A percentile compares a stretch with the other conserved stretches of the same genome.
Conservation (phyloP, 306 rosid genomes). For the Acacia acuminata region DNA sequence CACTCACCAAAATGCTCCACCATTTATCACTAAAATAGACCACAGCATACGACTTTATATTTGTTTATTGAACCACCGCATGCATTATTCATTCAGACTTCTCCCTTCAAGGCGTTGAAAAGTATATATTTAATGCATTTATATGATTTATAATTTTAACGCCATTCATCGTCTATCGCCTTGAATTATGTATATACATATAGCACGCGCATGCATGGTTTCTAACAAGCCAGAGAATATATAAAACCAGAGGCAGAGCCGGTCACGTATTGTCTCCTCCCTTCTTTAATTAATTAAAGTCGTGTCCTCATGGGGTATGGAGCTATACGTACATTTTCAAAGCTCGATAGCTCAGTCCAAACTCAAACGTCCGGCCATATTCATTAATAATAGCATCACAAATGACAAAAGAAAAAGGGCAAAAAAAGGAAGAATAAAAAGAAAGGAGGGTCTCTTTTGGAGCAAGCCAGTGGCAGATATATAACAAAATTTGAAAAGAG, state of each 20-base stretch:
- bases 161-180: neutral
- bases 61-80: neutral
- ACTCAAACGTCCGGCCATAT: neutral
- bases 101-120: neutral
- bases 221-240: neutral
- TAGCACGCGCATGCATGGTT: neutral
- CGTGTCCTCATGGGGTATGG: neutral
- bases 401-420: neutral
- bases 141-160: neutral
- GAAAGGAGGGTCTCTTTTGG: neutral
- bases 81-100: neutral
- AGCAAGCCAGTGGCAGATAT: neutral
- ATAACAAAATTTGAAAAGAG: slow-evolving; percentile 15
- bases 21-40: slow-evolving; percentile 29
- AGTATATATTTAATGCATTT: neutral
- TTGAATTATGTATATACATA: neutral
- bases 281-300: neutral
- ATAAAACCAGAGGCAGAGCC: too few species aligned
- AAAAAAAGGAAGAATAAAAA: neutral
- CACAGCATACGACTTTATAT: slow-evolving; percentile 6
- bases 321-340: neutral
- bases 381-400: neutral
- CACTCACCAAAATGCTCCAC: slow-evolving; percentile 28
- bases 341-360: neutral
- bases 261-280: neutral